Evolutionary conservation across 75 land plant species (phyloP).

Genomic region (Pinus albicaulis): DNA sequence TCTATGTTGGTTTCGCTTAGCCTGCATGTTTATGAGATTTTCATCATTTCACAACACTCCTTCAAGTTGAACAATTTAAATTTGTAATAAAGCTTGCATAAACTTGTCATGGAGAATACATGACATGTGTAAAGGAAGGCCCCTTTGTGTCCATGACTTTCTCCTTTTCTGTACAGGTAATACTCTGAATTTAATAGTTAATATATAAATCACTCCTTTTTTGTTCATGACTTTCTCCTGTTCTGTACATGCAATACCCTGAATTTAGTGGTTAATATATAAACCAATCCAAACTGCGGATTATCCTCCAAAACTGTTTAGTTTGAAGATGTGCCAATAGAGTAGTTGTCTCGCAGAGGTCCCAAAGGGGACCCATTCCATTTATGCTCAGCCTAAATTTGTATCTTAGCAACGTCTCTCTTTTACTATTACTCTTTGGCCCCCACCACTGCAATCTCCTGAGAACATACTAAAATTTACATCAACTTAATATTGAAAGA

Average conservation of each 20-base stretch:
- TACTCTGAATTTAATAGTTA: neutral
- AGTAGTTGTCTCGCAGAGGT: neutral
- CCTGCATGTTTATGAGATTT: neutral
- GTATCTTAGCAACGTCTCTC: neutral
- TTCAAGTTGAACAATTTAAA: neutral
- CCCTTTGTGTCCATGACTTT: neutral
- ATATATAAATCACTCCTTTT: too few relatives aligned
- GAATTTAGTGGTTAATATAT: neutral
- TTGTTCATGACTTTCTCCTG: neutral
- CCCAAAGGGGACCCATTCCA: neutral
- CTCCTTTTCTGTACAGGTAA: neutral
- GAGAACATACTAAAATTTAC: conserved; percentile 4
- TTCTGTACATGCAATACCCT: neutral
- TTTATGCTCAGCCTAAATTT: neutral
- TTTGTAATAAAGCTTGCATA: neutral
- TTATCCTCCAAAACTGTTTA: neutral
- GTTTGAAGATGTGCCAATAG: neutral
- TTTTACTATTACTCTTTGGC: neutral
- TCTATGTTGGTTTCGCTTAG: neutral
- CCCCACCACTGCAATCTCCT: neutral
- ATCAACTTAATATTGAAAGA: neutral
- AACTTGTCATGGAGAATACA: conserved; percentile 5
- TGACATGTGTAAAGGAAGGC: neutral
- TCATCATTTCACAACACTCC: neutral
- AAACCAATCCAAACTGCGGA: neutral